phyloP scores from a whole-genome alignment of 768 basidiomycete genomes.

The Strobilomyces confusus region DNA sequence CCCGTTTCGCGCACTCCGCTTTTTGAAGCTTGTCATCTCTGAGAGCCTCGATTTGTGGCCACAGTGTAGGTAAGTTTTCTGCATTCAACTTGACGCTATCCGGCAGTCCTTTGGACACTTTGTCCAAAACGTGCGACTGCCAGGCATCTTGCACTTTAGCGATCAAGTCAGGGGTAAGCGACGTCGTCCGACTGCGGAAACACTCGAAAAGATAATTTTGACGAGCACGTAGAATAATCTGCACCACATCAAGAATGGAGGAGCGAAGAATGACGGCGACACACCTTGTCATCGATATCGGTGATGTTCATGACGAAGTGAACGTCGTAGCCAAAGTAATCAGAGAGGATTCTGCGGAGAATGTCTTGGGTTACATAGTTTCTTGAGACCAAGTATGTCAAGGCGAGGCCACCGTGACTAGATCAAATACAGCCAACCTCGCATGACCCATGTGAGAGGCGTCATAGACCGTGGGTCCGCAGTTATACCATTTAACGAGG shows the following conservation, averaged over 20 bases:
- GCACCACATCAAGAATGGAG: constrained; percentile 5
- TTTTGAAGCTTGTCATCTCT: constrained; percentile 60
- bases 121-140: constrained; percentile 56
- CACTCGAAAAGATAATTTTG: constrained; percentile 68
- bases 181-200: constrained; percentile 50
- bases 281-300: constrained; percentile 97
- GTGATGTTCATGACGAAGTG: constrained; percentile 99
- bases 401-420: not conserved
- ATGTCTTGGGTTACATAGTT: constrained; percentile 61
- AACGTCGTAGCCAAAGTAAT: constrained; percentile 97
- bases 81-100: constrained; percentile 41
- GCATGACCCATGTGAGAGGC: constrained; percentile 99
- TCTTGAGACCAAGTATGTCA: constrained; percentile 39
- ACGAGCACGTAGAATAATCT: constrained; percentile 94
- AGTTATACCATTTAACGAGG: constrained; percentile 97
- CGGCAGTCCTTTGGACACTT: constrained; percentile 62
- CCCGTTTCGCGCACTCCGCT: constrained; percentile 63
- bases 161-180: constrained; percentile 57
- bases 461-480: constrained; percentile 98
- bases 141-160: constrained; percentile 58
- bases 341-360: constrained; percentile 68
- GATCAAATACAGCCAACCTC: constrained; percentile 46
- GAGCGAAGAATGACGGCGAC: constrained; percentile 10
- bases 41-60: constrained; percentile 51
- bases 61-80: constrained; percentile 50